These are phyloP conservation scores for Immersiporthe knoxdaviesiana DNA, from an alignment of 2,329 filamentous ascomycete species.

Conservation along the genomic window DNA sequence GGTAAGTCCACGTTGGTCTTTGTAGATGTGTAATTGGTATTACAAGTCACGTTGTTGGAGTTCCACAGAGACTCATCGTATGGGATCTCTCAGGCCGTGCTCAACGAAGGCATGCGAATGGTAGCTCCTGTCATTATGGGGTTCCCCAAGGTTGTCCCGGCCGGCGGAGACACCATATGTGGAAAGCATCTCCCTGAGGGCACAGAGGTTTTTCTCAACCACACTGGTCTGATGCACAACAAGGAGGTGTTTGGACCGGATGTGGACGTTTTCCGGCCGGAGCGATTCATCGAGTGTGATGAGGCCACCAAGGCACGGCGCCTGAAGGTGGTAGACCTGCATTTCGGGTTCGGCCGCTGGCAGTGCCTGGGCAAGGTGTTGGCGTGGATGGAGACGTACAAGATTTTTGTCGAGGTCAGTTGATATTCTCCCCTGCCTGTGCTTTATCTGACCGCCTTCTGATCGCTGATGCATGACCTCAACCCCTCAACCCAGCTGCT, in stretches of 20 bases:
- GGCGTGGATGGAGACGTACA: constrained; percentile 46
- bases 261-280: constrained; percentile 44
- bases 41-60: too few relatives aligned
- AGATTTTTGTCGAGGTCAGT: constrained; percentile 39
- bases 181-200: constrained; percentile 40
- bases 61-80: too few relatives aligned
- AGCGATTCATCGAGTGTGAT: constrained; percentile 45
- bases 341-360: constrained; percentile 44
- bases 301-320: constrained; percentile 36
- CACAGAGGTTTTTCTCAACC: constrained; percentile 39
- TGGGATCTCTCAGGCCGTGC: constrained; percentile 32
- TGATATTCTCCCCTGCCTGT: not conserved
- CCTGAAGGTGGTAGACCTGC: constrained; percentile 40
- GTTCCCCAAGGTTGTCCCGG: constrained; percentile 32
- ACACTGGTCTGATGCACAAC: constrained; percentile 38
- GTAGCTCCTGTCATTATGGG: constrained; percentile 37
- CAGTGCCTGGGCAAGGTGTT: constrained; percentile 46
- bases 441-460: not conserved
- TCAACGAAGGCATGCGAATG: constrained; percentile 42
- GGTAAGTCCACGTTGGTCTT: not conserved
- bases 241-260: constrained; percentile 38
- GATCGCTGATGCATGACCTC: not conserved
- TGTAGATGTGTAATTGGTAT: too few relatives aligned
- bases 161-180: constrained; percentile 36
- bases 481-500: constrained; percentile 8